These are phyloP conservation scores for Dendrobium catenatum DNA, from an alignment of 106 monocot species.

Conservation along the genomic window DNA sequence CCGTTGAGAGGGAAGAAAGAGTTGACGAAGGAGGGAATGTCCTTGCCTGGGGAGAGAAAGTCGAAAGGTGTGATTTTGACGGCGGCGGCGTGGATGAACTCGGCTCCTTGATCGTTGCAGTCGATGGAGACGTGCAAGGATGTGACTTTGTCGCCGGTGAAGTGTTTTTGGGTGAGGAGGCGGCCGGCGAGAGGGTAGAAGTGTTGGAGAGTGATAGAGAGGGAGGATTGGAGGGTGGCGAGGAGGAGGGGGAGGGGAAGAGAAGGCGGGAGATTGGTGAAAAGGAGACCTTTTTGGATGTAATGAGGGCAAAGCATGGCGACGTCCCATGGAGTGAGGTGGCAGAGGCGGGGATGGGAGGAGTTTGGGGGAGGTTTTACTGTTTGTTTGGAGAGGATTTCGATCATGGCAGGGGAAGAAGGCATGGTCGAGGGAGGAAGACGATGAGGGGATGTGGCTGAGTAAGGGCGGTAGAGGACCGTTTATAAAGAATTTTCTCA, in stretches of 20 bases:
- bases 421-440: neutral
- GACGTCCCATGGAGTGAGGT: slow-evolving; percentile 52
- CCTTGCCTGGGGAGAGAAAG: slow-evolving; percentile 20
- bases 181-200: slow-evolving; percentile 82
- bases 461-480: too few relatives aligned
- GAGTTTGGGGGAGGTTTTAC: neutral
- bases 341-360: slow-evolving; percentile 5
- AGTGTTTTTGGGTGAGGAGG: slow-evolving; percentile 18
- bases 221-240: slow-evolving; percentile 37
- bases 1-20: slow-evolving; percentile 43
- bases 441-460: too few relatives aligned
- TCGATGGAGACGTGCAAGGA: slow-evolving; percentile 35
- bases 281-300: slow-evolving; percentile 79
- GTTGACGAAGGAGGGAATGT: slow-evolving; percentile 27
- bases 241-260: slow-evolving; percentile 12
- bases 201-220: slow-evolving; percentile 37
- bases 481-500: too few relatives aligned
- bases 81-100: slow-evolving; percentile 50
- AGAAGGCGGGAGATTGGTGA: slow-evolving; percentile 19
- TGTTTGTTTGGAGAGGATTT: slow-evolving; percentile 1
- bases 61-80: slow-evolving; percentile 24
- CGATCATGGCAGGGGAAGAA: neutral
- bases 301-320: slow-evolving; percentile 33
- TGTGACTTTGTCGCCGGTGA: slow-evolving; percentile 7
- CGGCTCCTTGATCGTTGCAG: slow-evolving; percentile 52